Base-by-base conservation (phyloP, 495 filamentous ascomycete genomes). In the Mycothermus thermophilus region DNA sequence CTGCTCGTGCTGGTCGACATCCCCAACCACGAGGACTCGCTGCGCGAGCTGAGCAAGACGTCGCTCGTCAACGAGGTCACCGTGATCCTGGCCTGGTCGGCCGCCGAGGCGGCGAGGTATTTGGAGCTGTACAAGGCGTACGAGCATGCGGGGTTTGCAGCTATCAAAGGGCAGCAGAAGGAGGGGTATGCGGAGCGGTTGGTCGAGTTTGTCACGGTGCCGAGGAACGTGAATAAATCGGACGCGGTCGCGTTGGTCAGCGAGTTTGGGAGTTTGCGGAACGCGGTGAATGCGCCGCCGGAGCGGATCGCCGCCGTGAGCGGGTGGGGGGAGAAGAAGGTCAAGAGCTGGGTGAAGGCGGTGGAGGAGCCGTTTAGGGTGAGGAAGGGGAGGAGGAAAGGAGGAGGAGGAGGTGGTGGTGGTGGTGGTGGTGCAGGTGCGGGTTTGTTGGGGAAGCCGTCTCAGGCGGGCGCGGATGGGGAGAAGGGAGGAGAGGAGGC, bases 241-340 rank as follows among this genome's bases (percentile, higher is more conserved):
- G 88, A 99, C 57, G 82, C 92, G 0, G 74, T 93, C 3, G 78
- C 79, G 25, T 60, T 96, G 25, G 83, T 95, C 5, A 76, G 78
- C 23, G 81, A 76, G 11, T 96, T 95, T 62, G 92, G 92, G 4
- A 88, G 77, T 36, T 52, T 96, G 20, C 72, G 78, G 46, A 78
- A 79, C 16, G 90, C 88, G 0, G 62, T 96, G 22, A 96, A 95
- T 60, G 87, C 83, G 10, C 66, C 74, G 9, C 76, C 81, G 1
- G 92, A 99, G 46, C 80, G 92, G 55, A 64, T 96, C 28, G 68
- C 73, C 18, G 54, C 81, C 27, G 73, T 99, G 18, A 69, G 78
- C 5, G 90, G 90, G 8, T 96, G 87, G 87, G 90, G 90, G 12
- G 83, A 93, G 62, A 88, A 80, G 62, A 99, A 96, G 55, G 83